These are phyloP conservation scores for Penicillium sp. DNA, from an alignment of 2,329 filamentous ascomycete species.

Conservation along the genomic window DNA sequence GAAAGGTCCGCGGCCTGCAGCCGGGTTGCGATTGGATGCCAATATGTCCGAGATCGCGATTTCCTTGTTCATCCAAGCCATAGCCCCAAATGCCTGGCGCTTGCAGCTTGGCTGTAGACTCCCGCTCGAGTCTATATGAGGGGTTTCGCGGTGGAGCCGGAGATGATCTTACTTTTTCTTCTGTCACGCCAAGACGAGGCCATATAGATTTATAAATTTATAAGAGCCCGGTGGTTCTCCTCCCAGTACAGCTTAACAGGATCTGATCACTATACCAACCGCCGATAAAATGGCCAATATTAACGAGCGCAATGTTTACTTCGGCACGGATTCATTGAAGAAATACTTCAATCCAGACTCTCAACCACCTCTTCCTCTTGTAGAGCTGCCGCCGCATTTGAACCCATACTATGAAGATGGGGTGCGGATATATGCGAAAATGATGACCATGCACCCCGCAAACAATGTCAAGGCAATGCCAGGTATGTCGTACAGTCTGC, in stretches of 20 bases:
- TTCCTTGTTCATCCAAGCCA: conserved; percentile 6
- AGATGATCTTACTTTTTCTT: not conserved
- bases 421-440: conserved; percentile 66
- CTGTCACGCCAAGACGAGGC: conserved; percentile 12
- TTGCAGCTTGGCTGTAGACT: conserved; percentile 4
- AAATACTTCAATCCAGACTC: conserved; percentile 63
- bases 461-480: conserved; percentile 68
- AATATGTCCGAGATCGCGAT: conserved; percentile 3
- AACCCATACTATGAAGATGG: conserved; percentile 62
- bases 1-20: not conserved
- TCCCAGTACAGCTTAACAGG: not conserved
- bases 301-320: conserved; percentile 58
- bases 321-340: conserved; percentile 57
- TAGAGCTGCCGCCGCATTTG: conserved; percentile 60
- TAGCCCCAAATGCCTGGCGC: conserved; percentile 3
- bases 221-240: not conserved
- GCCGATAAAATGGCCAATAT: conserved; percentile 24
- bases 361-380: conserved; percentile 60
- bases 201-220: not conserved
- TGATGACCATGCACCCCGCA: conserved; percentile 66
- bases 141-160: conserved; percentile 5
- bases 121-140: not conserved
- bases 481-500: conserved; percentile 20
- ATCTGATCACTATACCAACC: not conserved
- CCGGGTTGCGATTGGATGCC: conserved; percentile 1